Evolutionary conservation across 257 asterid genomes (phyloP), one percentile per base, ranked within the genome.

Genomic region (Fraxinus anomala): DNA sequence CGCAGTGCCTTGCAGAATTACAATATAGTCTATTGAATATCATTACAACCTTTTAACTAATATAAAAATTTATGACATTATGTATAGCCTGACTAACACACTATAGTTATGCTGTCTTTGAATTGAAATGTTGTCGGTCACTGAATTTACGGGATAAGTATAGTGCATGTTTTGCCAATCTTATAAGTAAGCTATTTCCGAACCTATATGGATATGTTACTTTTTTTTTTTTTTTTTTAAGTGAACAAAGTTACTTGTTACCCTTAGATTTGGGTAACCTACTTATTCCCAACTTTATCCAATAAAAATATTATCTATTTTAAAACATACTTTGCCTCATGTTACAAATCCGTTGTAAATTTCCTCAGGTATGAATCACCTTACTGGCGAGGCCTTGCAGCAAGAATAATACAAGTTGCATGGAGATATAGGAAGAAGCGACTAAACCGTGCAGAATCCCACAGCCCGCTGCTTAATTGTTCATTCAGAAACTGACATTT

Each of bases 401-500:
- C 94, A 3, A 84, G 89, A 66, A 86, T 82, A 40, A 93, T 93
- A 61, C 97, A 93, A 80, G 95, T 89, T n/a, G 97, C 97, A 2
- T 96, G 97, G 97, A 87, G 96, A 74, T 89, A 90, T 69, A 83
- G 92, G 82, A 88, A 91, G 88, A 92, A 88, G 77, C 90, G 97
- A 70, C 84, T 81, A 34, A 79, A 84, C n/a, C 92, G 91, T 1
- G 85, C 82, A 1, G 87, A 87, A 66, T 78, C 86, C 39, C 75
- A 82, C 12, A 85, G 87, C 81, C 82, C 92, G 4, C 79, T 76
- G 11, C 77, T 26, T 63, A 40, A 82, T 16, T 61, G 30, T 31
- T 56, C 54, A 17, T 80, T 36, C 36, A 40, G 39, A 74, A 39
- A 61, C 16, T 30, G 65, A 33, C 9, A 59, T 24, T 33, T 24